phyloP scores from a whole-genome alignment of 768 basidiomycete species.

The Tulasnella sp. region DNA sequence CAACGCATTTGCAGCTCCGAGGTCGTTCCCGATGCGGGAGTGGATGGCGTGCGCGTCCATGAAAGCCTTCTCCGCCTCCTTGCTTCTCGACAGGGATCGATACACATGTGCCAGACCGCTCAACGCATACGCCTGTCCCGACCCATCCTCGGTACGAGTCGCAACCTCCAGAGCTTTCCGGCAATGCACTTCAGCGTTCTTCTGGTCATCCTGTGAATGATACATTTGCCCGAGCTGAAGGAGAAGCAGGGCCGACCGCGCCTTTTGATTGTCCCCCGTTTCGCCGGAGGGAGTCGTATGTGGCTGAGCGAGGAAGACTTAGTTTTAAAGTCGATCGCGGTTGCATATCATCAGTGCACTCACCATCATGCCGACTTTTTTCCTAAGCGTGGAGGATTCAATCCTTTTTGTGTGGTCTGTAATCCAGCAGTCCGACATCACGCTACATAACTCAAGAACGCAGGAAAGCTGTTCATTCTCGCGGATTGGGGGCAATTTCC shows the following conservation, averaged over 20 bases:
- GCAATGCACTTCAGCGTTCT: neutral
- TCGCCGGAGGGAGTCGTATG: neutral
- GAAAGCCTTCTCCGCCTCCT: too few species aligned
- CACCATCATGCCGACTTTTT: neutral
- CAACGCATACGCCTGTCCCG: neutral
- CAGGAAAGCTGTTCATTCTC: neutral
- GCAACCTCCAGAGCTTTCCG: neutral
- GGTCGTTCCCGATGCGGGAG: too few species aligned
- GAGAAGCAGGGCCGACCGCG: neutral
- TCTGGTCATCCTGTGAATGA: neutral
- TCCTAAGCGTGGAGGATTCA: neutral
- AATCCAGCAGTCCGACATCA: neutral
- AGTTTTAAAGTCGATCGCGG: neutral
- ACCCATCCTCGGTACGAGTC: neutral
- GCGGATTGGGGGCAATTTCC: neutral
- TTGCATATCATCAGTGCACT: neutral
- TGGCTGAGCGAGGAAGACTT: neutral
- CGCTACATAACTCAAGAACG: neutral
- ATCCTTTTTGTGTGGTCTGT: neutral
- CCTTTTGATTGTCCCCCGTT: neutral
- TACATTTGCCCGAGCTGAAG: neutral
- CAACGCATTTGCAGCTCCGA: too few species aligned
- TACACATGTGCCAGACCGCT: neutral
- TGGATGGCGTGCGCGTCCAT: too few species aligned
- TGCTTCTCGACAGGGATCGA: neutral